These are phyloP conservation scores for Phytophthora rubi DNA, from an alignment of 352 stramenopile species.

Conservation along the genomic window DNA sequence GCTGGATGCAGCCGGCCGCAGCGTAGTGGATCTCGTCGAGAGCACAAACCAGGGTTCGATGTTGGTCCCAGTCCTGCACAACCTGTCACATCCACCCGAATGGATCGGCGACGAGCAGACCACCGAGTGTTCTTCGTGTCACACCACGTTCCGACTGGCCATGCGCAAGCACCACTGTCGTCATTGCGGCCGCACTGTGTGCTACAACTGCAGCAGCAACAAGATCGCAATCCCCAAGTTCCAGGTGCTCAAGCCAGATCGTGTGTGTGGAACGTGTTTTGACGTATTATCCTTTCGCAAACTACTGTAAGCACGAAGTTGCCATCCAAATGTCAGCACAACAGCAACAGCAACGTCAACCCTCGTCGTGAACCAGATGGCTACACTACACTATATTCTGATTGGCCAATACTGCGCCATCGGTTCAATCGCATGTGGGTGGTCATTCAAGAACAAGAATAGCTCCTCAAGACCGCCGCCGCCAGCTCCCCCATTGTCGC, in stretches of 20 bases:
- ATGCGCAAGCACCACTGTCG: constrained; percentile 88
- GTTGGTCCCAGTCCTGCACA: constrained; percentile 83
- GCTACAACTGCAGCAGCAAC: constrained; percentile 88
- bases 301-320: constrained; percentile 53
- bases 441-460: constrained; percentile 18
- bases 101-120: constrained; percentile 77
- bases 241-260: constrained; percentile 66
- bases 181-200: constrained; percentile 84
- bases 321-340: background rate
- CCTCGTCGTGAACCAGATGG: constrained; percentile 17
- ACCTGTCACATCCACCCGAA: constrained; percentile 66
- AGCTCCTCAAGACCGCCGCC: constrained; percentile 6
- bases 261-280: constrained; percentile 86
- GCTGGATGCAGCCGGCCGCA: constrained; percentile 80
- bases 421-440: constrained; percentile 2
- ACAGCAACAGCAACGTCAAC: background rate
- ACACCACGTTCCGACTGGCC: constrained; percentile 73
- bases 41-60: constrained; percentile 82
- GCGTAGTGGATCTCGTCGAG: constrained; percentile 84
- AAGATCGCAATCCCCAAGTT: constrained; percentile 89
- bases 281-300: constrained; percentile 86
- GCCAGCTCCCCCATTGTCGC: constrained; percentile 4
- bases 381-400: constrained; percentile 16
- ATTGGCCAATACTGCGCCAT: constrained; percentile 32
- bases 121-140: constrained; percentile 77